Evolutionary conservation across 306 rosid genomes (phyloP), one percentile per base, ranked within the genome.

Genomic region (Gillenia trifoliata): DNA sequence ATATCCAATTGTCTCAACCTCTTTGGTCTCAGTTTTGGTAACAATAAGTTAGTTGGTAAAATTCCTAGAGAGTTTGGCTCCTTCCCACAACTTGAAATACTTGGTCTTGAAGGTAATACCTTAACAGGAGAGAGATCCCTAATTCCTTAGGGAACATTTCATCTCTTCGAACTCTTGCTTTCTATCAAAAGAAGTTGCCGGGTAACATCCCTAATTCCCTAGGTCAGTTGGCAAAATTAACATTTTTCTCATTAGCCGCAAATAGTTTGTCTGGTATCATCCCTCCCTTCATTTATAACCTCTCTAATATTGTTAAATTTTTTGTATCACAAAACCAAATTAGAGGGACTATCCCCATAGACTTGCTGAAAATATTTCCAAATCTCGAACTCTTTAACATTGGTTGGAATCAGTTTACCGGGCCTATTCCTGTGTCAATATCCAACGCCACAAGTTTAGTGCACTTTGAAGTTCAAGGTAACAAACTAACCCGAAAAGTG

Each of bases 281-380:
- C 63, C 80, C 78, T 75, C 25, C 20, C 4, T 83, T 79, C 7
- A n/a, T 83, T 20, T 83, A 26, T 26, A 78, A 75, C 45, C 57
- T 83, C 54, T 83, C 83, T 17, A 28, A 73, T 29, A 43, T 78
- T 41, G 8, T 1, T 0, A 0, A n/a, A n/a, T n/a, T 1, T 7
- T 34, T 83, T 9, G 0, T 52, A 0, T 0, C 60, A 1, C 0
- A 0, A 0, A 66, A 83, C 40, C 49, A 60, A 1, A 12, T 83
- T 22, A 29, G 1, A 5, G 78, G 70, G 13, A 50, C 69, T 22
- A 11, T 62, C 0, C 83, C 77, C 7, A 3, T 65, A 8, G 2
- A 30, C 57, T 26, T 68, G 40, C 25, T n/a, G 11, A 0, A 45
- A 68, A 25, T 12, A n/a, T 57, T 45, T 28, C 31, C 4, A 5